These are phyloP conservation scores for Narthecium ossifragum DNA, from an alignment of 106 monocot genomes.

Conservation along the genomic window DNA sequence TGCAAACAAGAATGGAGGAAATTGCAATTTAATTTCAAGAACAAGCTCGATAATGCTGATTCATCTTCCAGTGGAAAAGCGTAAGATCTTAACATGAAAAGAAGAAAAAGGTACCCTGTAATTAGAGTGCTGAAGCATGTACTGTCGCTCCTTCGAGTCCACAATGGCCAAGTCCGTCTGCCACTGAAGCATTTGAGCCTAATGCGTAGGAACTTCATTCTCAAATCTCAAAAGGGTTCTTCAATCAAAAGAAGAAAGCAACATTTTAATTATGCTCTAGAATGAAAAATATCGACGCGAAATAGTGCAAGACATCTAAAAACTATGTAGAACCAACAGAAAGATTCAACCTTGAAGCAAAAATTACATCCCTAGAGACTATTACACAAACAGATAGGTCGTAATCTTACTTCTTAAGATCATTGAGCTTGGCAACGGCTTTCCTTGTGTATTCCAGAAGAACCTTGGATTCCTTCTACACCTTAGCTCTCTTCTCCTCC, in stretches of 20 bases:
- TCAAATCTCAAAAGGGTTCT: constrained; percentile 77
- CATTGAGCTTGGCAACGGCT: constrained; percentile 83
- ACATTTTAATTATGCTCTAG: background rate
- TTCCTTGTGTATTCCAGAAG: constrained; percentile 89
- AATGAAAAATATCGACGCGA: too few relatives aligned
- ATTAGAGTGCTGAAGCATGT: constrained; percentile 65
- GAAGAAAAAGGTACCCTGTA: too few relatives aligned
- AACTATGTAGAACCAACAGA: too few relatives aligned
- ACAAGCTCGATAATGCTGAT: too few relatives aligned
- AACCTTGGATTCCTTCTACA: constrained; percentile 77
- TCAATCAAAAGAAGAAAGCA: constrained; percentile 5
- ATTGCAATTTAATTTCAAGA: too few relatives aligned
- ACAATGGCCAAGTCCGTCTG: constrained; percentile 85
- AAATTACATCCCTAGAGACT: background rate
- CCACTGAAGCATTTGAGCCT: constrained; percentile 83
- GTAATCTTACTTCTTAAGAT: constrained; percentile 72
- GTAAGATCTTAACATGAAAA: too few relatives aligned
- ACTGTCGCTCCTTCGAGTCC: constrained; percentile 89
- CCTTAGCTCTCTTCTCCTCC: constrained; percentile 82
- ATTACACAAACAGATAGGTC: background rate
- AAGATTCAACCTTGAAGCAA: too few relatives aligned
- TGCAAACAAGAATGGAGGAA: too few relatives aligned
- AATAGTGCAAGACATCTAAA: too few relatives aligned
- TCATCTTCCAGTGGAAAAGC: too few relatives aligned
- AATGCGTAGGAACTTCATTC: constrained; percentile 64